Conservation (phyloP, 345 rosid genomes). For the Gossypium turneri region DNA sequence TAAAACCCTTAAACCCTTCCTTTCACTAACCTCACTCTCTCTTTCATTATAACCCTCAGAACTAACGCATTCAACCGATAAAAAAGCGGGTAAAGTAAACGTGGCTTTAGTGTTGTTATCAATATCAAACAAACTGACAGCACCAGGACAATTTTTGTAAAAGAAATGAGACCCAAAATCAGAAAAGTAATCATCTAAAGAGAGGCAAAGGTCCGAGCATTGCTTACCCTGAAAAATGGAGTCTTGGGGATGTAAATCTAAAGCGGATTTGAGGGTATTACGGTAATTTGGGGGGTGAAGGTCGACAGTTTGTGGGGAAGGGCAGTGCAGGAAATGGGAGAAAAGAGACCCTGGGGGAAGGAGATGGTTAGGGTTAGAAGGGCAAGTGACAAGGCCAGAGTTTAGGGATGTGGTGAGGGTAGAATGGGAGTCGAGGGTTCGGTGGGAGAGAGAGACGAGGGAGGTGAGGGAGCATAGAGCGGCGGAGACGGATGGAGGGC, state of each 20-base stretch:
- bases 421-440: conserved; percentile 31
- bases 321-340: conserved; percentile 66
- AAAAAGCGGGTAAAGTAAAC: conserved; percentile 51
- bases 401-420: conserved; percentile 25
- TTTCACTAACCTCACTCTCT: conserved; percentile 17
- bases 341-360: conserved; percentile 72
- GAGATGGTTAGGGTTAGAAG: conserved; percentile 56
- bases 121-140: conserved; percentile 40
- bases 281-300: conserved; percentile 46
- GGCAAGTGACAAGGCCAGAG: conserved; percentile 42
- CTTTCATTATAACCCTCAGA: conserved; percentile 28
- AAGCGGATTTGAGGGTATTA: conserved; percentile 31
- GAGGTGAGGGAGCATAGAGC: conserved; percentile 4
- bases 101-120: conserved; percentile 24
- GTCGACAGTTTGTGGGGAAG: conserved; percentile 33
- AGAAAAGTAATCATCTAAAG: conserved; percentile 44
- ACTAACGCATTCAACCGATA: conserved; percentile 52
- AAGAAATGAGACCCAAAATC: conserved; percentile 44
- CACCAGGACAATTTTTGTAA: conserved; percentile 67
- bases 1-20: conserved; percentile 30
- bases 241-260: conserved; percentile 9
- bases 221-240: conserved; percentile 14
- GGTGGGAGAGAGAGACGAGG: conserved; percentile 29
- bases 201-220: conserved; percentile 43
- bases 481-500: background rate